phyloP scores from a whole-genome alignment of 768 basidiomycete species.

The Suillus luteus region DNA sequence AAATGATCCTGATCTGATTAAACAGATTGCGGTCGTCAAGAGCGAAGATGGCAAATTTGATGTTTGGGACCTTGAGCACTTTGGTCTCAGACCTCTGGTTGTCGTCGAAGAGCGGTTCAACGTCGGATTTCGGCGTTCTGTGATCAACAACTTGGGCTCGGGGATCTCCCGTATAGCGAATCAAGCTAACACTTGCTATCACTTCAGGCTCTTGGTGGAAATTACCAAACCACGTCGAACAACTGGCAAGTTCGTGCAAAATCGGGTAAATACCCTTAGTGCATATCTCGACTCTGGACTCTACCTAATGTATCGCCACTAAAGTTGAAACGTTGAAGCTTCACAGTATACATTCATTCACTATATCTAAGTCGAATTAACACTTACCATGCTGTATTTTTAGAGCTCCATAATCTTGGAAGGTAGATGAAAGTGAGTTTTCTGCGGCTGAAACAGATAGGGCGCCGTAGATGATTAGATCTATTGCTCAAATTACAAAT shows the following conservation, averaged over 20 bases:
- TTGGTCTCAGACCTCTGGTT: conserved; percentile 16
- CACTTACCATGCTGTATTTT: not conserved
- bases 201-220: conserved; percentile 4
- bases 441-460: not conserved
- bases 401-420: not conserved
- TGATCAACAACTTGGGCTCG: conserved; percentile 19
- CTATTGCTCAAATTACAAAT: conserved; percentile 1
- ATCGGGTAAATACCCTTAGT: conserved; percentile 1
- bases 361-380: not conserved
- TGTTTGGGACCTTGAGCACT: conserved; percentile 13
- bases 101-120: conserved; percentile 12
- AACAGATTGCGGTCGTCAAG: conserved; percentile 8
- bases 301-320: not conserved
- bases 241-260: conserved; percentile 8
- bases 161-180: not conserved
- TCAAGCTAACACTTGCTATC: not conserved
- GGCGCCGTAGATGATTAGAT: not conserved
- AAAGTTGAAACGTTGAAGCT: not conserved
- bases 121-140: conserved; percentile 19
- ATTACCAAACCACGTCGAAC: not conserved
- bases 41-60: conserved; percentile 15
- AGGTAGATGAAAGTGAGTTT: not conserved
- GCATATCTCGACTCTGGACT: not conserved
- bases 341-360: conserved; percentile 8
- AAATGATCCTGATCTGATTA: conserved; percentile 4